A percentile compares a stretch with the other conserved stretches of the same genome.
phyloP scores from a whole-genome alignment of 2,329 filamentous ascomycete species.

The Pseudogymnoascus sp. region DNA sequence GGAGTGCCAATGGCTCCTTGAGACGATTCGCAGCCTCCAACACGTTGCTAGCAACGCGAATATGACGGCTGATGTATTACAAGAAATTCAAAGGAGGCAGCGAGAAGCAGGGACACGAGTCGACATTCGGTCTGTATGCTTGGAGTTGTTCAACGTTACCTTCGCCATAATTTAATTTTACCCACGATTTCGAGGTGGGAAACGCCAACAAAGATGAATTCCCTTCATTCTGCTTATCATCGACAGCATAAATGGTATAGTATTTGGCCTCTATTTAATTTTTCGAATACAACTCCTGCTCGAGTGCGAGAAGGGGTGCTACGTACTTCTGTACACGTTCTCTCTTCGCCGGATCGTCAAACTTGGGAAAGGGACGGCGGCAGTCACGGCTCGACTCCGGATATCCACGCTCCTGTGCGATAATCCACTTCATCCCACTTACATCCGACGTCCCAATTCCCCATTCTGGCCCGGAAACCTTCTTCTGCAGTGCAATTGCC shows the following conservation, averaged over 20 bases:
- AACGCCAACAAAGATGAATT: background rate
- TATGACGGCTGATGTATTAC: conserved; percentile 32
- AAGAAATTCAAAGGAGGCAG: conserved; percentile 32
- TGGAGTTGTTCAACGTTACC: conserved; percentile 38
- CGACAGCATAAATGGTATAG: background rate
- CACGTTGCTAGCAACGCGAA: conserved; percentile 33
- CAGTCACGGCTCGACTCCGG: conserved; percentile 42
- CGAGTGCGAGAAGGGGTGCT: conserved; percentile 4
- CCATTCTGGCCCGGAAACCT: conserved; percentile 45
- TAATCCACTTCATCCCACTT: conserved; percentile 53
- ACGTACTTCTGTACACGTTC: conserved; percentile 5
- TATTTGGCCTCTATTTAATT: background rate
- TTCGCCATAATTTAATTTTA: conserved; percentile 42
- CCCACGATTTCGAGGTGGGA: background rate
- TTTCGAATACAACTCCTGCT: background rate
- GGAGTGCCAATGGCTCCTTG: conserved; percentile 42
- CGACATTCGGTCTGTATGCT: conserved; percentile 32
- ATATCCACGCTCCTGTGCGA: conserved; percentile 46
- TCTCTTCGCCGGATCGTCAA: conserved; percentile 34
- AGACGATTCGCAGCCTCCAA: conserved; percentile 36
- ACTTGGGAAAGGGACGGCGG: conserved; percentile 46
- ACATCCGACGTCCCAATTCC: conserved; percentile 51
- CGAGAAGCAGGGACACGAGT: conserved; percentile 30
- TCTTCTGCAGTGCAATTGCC: conserved; percentile 41
- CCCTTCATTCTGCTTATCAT: background rate